Percentiles rank a stretch among this genome's conserved stretches.
phyloP scores from a whole-genome alignment of 768 basidiomycete genomes.

The Rhodotorula kratochvilovae region DNA sequence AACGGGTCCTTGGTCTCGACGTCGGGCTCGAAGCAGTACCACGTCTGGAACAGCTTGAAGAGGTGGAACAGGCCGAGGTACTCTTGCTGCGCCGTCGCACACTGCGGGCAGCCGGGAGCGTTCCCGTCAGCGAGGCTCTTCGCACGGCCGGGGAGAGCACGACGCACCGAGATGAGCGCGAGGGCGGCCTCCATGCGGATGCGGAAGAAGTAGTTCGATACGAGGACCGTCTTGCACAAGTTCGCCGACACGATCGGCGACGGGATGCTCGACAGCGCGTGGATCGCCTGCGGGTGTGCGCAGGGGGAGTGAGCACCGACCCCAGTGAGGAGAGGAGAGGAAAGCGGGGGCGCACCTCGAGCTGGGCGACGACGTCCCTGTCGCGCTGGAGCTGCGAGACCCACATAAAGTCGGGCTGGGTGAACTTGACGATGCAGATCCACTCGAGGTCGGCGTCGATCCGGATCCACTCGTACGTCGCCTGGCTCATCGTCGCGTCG shows the following conservation, averaged over 20 bases:
- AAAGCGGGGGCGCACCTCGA: conserved; percentile 61
- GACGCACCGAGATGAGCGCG: conserved; percentile 54
- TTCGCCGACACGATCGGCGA: conserved; percentile 73
- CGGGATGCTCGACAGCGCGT: conserved; percentile 60
- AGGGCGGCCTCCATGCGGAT: conserved; percentile 90
- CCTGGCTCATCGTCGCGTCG: conserved; percentile 74
- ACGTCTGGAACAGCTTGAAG: conserved; percentile 85
- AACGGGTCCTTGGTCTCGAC: conserved; percentile 77
- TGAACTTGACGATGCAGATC: conserved; percentile 86
- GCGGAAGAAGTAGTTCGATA: conserved; percentile 91
- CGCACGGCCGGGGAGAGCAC: not conserved
- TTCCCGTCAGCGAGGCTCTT: not conserved
- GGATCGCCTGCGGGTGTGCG: conserved; percentile 63
- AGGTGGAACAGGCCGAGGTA: conserved; percentile 91
- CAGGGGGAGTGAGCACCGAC: too few relatives aligned
- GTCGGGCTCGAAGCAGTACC: conserved; percentile 61
- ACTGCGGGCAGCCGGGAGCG: conserved; percentile 53
- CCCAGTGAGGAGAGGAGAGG: not conserved
- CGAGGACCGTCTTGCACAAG: conserved; percentile 85
- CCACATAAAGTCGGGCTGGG: conserved; percentile 99
- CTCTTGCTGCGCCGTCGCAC: conserved; percentile 73
- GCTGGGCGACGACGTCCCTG: conserved; percentile 90
- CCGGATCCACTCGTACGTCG: conserved; percentile 98
- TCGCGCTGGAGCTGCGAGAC: conserved; percentile 91
- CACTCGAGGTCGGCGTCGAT: conserved; percentile 99